phyloP scores from a whole-genome alignment of 78 protist genomes.

The Dictyostelium citrinum region DNA sequence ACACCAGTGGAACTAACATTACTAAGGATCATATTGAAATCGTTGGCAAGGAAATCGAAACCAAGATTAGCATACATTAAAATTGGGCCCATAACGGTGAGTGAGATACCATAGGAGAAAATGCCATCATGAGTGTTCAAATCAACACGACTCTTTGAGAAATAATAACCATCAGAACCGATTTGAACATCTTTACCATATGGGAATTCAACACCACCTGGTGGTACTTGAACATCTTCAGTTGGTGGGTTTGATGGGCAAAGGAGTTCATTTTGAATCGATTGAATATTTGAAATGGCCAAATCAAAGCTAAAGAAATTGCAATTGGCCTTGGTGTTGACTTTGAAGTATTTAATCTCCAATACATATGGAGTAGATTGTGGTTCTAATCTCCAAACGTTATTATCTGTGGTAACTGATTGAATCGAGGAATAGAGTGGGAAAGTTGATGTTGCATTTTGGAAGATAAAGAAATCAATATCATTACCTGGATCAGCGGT shows the following conservation, averaged over 20 bases:
- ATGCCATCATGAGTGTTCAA: neutral
- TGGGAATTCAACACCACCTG: neutral
- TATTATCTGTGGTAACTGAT: neutral
- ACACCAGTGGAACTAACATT: neutral
- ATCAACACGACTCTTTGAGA: neutral
- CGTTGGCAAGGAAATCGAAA: conserved; percentile 56
- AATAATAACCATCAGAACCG: neutral
- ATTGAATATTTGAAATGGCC: neutral
- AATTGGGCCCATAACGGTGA: neutral
- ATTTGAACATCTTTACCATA: conserved; percentile 7
- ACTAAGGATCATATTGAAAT: conserved; percentile 1
- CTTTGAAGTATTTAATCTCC: conserved; percentile 2
- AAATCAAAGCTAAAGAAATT: conserved; percentile 28
- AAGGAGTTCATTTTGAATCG: neutral
- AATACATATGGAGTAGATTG: conserved; percentile 24
- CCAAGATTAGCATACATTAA: neutral
- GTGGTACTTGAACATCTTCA: conserved; percentile 62
- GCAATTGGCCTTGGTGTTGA: neutral
- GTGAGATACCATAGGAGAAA: conserved; percentile 27
- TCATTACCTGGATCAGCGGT: conserved; percentile 4
- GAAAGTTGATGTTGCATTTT: neutral
- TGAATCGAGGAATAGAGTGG: neutral
- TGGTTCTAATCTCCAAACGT: conserved; percentile 27
- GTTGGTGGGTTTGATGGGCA: conserved; percentile 42
- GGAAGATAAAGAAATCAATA: conserved; percentile 36